Percentiles rank a stretch among this genome's conserved stretches.
Evolutionary conservation across 1,139 yeast genomes (phyloP).

Genomic region (Suhomyces kunorum): DNA sequence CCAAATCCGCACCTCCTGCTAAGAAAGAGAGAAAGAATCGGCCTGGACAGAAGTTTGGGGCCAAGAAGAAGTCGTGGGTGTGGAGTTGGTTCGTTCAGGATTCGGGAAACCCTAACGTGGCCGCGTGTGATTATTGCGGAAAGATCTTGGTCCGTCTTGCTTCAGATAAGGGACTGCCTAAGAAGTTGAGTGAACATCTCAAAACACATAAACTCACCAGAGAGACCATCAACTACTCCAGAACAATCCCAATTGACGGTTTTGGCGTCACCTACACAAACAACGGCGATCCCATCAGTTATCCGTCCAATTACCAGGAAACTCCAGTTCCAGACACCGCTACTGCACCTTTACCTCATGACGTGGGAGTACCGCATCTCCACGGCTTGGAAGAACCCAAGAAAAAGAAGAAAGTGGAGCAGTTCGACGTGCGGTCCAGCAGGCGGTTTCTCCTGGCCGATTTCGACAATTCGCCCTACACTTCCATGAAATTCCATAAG

Average conservation of each 20-base stretch:
- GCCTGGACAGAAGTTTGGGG: slow-evolving; percentile 48
- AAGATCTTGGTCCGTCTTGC: slow-evolving; percentile 48
- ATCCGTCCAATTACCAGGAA: slow-evolving; percentile 15
- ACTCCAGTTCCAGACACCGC: slow-evolving; percentile 9
- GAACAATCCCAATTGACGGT: slow-evolving; percentile 43
- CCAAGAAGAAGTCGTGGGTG: slow-evolving; percentile 61
- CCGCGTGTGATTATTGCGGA: slow-evolving; percentile 57
- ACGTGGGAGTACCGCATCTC: slow-evolving; percentile 6
- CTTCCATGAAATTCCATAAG: slow-evolving; percentile 51
- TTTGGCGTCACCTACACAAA: slow-evolving; percentile 37
- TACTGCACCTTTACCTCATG: slow-evolving; percentile 7
- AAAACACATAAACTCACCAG: slow-evolving; percentile 53
- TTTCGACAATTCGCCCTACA: slow-evolving; percentile 47
- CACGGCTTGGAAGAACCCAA: slow-evolving; percentile 12
- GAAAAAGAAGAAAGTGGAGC: slow-evolving; percentile 10
- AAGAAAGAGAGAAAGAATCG: slow-evolving; percentile 32
- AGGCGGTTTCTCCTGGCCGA: slow-evolving; percentile 33
- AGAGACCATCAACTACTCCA: slow-evolving; percentile 36
- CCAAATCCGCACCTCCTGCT: slow-evolving; percentile 12
- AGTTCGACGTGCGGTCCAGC: slow-evolving; percentile 7
- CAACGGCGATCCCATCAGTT: slow-evolving; percentile 29
- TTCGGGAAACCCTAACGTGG: slow-evolving; percentile 46
- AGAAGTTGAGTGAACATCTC: slow-evolving; percentile 57
- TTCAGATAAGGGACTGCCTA: slow-evolving; percentile 61
- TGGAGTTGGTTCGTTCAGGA: slow-evolving; percentile 65